Evolutionary conservation across 768 basidiomycete species (phyloP).

Genomic region (Coprinopsis sp.): DNA sequence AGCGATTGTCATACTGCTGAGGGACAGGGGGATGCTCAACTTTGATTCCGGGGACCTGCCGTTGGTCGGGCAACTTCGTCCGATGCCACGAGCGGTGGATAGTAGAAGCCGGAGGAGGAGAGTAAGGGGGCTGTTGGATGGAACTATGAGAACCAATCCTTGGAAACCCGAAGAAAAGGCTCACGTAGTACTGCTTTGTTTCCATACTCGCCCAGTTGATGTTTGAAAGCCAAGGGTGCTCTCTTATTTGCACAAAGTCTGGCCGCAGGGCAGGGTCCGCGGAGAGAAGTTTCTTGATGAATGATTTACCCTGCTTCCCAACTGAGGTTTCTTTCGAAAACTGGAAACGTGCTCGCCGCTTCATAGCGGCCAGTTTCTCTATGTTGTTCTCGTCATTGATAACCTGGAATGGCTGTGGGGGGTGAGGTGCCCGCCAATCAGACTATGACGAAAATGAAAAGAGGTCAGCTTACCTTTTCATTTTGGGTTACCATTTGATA

Average conservation of each 20-base stretch:
- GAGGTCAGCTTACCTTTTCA: conserved; percentile 21
- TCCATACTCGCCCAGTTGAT: conserved; percentile 47
- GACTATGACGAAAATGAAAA: background rate
- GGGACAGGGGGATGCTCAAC: conserved; percentile 29
- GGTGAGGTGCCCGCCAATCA: no score
- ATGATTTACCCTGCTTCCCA: background rate
- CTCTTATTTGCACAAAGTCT: conserved; percentile 28
- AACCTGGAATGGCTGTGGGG: no score
- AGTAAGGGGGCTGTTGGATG: background rate
- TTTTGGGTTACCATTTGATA: conserved; percentile 52
- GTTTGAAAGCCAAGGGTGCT: conserved; percentile 41
- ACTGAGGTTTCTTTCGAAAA: background rate
- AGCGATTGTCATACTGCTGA: conserved; percentile 34
- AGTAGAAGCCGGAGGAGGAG: conserved; percentile 52
- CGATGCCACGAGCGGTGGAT: conserved; percentile 40
- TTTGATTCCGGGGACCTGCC: conserved; percentile 35
- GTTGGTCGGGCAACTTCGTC: conserved; percentile 30
- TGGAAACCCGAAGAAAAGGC: conserved; percentile 17
- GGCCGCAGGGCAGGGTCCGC: background rate
- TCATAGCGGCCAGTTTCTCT: no score
- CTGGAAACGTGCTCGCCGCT: no score
- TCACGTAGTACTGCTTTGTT: conserved; percentile 39
- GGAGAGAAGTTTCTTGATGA: background rate
- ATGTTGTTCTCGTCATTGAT: no score
- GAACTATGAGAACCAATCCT: conserved; percentile 3